Conservation (phyloP, 345 rosid genomes). For the Melaleuca alternifolia region DNA sequence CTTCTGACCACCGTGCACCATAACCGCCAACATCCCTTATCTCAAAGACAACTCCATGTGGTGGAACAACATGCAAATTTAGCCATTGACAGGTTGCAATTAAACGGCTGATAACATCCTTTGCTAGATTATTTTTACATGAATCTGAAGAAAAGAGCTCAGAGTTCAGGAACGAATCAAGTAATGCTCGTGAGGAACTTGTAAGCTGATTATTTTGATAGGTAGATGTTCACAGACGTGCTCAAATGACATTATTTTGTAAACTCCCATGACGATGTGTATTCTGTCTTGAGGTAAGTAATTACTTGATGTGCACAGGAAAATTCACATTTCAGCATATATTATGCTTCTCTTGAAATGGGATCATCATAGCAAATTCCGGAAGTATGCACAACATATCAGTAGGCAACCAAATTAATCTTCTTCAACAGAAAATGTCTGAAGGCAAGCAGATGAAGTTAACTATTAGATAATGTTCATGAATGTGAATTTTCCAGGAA, state of each 20-base stretch:
- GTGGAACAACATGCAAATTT: constrained; percentile 53
- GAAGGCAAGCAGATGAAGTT: background rate
- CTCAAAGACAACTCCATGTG: constrained; percentile 62
- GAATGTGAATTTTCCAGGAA: background rate
- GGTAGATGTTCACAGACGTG: background rate
- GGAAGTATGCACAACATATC: background rate
- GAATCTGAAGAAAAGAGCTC: constrained; percentile 26
- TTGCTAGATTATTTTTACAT: constrained; percentile 43
- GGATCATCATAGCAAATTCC: background rate
- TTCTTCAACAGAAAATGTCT: background rate
- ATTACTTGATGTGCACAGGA: background rate
- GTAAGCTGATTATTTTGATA: background rate
- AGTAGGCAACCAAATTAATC: background rate
- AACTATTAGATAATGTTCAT: background rate
- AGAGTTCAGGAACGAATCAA: background rate
- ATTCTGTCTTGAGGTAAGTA: background rate
- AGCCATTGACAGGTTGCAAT: constrained; percentile 46
- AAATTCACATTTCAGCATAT: background rate
- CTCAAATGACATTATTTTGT: background rate
- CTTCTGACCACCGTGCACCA: constrained; percentile 69
- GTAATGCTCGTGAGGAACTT: background rate
- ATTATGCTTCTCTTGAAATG: background rate
- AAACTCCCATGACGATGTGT: background rate
- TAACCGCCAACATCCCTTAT: constrained; percentile 54
- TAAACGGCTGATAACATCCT: constrained; percentile 28